phyloP scores from a whole-genome alignment of 805 yeast species.

The Diddensiella caesifluorescens region DNA sequence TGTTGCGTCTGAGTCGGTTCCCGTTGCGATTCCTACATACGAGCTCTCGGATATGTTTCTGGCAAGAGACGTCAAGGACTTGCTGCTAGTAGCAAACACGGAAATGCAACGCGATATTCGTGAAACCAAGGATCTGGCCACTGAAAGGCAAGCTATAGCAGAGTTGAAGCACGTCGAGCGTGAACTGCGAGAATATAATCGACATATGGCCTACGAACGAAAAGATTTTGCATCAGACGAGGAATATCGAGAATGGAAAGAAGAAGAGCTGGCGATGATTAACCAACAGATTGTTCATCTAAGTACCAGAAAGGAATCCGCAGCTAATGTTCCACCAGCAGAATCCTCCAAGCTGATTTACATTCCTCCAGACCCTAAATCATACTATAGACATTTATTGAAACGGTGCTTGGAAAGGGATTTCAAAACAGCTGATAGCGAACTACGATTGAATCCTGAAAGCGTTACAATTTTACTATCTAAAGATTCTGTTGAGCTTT shows the following conservation, averaged over 20 bases:
- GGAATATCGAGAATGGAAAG: conserved; percentile 41
- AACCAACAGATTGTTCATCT: conserved; percentile 27
- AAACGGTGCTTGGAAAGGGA: conserved; percentile 43
- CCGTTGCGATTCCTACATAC: conserved; percentile 41
- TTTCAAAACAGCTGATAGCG: conserved; percentile 17
- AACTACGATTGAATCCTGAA: conserved; percentile 20
- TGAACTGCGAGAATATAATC: conserved; percentile 28
- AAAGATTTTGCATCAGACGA: conserved; percentile 36
- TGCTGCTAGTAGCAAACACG: conserved; percentile 47
- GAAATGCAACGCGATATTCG: conserved; percentile 53
- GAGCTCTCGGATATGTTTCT: conserved; percentile 51
- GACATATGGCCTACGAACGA: conserved; percentile 29
- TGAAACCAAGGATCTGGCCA: conserved; percentile 37
- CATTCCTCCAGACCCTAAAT: conserved; percentile 39
- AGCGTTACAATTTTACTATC: conserved; percentile 32
- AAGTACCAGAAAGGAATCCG: conserved; percentile 8
- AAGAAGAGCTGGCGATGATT: conserved; percentile 33
- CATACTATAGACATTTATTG: conserved; percentile 38
- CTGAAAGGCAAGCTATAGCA: conserved; percentile 32
- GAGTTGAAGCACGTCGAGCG: conserved; percentile 28
- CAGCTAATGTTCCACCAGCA: conserved; percentile 5
- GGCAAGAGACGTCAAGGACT: conserved; percentile 40
- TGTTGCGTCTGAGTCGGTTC: conserved; percentile 1
- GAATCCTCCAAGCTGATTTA: conserved; percentile 27
- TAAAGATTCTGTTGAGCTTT: conserved; percentile 40